Evolutionary conservation across 2,329 filamentous ascomycete species (phyloP).

Genomic region (Epichloe aotearoae): DNA sequence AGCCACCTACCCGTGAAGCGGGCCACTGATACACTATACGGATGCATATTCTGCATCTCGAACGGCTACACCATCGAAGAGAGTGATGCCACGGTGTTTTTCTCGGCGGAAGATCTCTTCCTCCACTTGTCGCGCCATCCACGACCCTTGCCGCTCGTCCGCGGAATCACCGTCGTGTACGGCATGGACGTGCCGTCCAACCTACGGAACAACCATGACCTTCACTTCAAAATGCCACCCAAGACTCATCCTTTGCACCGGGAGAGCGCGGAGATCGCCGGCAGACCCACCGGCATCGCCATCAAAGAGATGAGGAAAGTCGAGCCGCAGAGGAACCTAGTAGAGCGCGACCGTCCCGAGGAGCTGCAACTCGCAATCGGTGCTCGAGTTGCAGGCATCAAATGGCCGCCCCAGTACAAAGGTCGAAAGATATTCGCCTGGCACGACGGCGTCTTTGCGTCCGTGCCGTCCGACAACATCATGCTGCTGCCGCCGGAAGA

Average conservation of each 20-base stretch:
- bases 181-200: slow-evolving; percentile 24
- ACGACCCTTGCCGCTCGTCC: slow-evolving; percentile 35
- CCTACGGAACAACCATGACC: slow-evolving; percentile 36
- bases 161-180: slow-evolving; percentile 36
- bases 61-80: slow-evolving; percentile 34
- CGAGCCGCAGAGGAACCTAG: slow-evolving; percentile 30
- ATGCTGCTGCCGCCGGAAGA: slow-evolving; percentile 33
- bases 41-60: slow-evolving; percentile 40
- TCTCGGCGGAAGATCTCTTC: slow-evolving; percentile 38
- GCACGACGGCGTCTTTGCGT: slow-evolving; percentile 39
- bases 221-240: slow-evolving; percentile 32
- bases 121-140: slow-evolving; percentile 39
- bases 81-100: slow-evolving; percentile 45
- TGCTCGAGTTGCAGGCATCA: slow-evolving; percentile 35
- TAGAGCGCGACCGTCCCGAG: slow-evolving; percentile 24
- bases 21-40: slow-evolving; percentile 40
- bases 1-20: slow-evolving; percentile 36
- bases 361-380: slow-evolving; percentile 34
- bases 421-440: slow-evolving; percentile 44
- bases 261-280: slow-evolving; percentile 24
- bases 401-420: slow-evolving; percentile 36
- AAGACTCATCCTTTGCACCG: slow-evolving; percentile 27
- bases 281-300: slow-evolving; percentile 31
- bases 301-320: slow-evolving; percentile 33
- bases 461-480: slow-evolving; percentile 35